Evolutionary conservation across 495 filamentous ascomycete genomes (phyloP).

Genomic region (Penicillium parvum): DNA sequence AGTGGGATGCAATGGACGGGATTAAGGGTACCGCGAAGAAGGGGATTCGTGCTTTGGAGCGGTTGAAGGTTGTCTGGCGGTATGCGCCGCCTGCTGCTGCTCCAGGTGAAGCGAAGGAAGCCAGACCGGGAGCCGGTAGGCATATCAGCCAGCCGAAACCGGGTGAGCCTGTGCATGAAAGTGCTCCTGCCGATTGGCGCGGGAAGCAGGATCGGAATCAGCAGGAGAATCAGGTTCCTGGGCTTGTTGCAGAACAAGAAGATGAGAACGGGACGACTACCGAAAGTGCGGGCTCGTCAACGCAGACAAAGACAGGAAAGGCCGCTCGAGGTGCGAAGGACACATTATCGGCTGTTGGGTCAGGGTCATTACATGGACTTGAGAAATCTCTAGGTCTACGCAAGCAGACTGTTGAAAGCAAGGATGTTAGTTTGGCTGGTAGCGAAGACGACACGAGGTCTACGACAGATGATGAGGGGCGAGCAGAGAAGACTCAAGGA

Average conservation of each 20-base stretch:
- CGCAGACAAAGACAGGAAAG: slow-evolving; percentile 4
- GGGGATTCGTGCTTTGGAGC: slow-evolving; percentile 76
- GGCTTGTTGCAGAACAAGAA: background rate
- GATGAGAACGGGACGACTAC: slow-evolving; percentile 5
- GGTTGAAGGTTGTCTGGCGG: slow-evolving; percentile 83
- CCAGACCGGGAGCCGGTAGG: slow-evolving; percentile 24
- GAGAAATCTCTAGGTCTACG: slow-evolving; percentile 63
- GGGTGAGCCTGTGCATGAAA: slow-evolving; percentile 63
- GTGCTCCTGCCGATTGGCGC: slow-evolving; percentile 66
- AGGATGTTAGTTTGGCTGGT: slow-evolving; percentile 61
- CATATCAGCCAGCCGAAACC: slow-evolving; percentile 55
- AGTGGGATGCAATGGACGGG: slow-evolving; percentile 65
- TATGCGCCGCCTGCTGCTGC: slow-evolving; percentile 24
- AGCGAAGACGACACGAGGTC: slow-evolving; percentile 47
- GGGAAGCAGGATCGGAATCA: slow-evolving; percentile 24
- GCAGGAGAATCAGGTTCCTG: background rate
- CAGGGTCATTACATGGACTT: slow-evolving; percentile 20
- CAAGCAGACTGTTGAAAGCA: slow-evolving; percentile 55
- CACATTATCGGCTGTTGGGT: slow-evolving; percentile 4
- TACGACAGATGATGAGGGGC: slow-evolving; percentile 9
- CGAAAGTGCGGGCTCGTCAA: background rate
- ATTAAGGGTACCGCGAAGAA: slow-evolving; percentile 77
- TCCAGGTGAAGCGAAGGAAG: slow-evolving; percentile 8
- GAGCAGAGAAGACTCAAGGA: slow-evolving; percentile 6
- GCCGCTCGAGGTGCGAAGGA: too few relatives aligned